Percentiles rank a stretch among this genome's conserved stretches.
Conservation (phyloP, 305 asterid species). For the Plantago rigida region DNA sequence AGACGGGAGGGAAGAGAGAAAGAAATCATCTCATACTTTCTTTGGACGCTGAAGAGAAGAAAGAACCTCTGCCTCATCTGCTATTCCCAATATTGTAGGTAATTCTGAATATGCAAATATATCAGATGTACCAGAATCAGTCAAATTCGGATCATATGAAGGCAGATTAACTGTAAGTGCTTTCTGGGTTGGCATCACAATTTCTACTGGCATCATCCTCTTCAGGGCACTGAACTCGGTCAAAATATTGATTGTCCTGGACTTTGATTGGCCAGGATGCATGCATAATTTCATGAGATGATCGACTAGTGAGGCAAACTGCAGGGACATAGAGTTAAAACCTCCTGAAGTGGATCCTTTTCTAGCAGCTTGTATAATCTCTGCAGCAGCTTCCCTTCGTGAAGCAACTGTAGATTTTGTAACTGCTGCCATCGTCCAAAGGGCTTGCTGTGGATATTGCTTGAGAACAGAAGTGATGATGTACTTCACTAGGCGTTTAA, state of each 20-base stretch:
- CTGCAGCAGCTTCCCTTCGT: constrained; percentile 89
- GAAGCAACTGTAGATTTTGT: constrained; percentile 87
- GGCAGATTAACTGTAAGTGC: constrained; percentile 83
- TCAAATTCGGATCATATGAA: constrained; percentile 40
- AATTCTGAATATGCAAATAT: constrained; percentile 56
- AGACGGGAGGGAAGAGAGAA: constrained; percentile 1
- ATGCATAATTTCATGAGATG: constrained; percentile 80
- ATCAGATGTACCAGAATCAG: constrained; percentile 51
- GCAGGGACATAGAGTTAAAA: constrained; percentile 58
- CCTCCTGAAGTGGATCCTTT: constrained; percentile 59
- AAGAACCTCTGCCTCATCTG: constrained; percentile 94
- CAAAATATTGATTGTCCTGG: constrained; percentile 60
- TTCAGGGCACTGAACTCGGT: constrained; percentile 91
- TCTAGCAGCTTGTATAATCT: constrained; percentile 87
- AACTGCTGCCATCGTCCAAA: constrained; percentile 99
- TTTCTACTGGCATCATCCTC: constrained; percentile 92
- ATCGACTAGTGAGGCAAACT: constrained; percentile 82
- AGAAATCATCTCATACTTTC: constrained; percentile 49
- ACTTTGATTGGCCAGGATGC: constrained; percentile 86
- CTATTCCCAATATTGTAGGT: constrained; percentile 82
- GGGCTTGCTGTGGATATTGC: constrained; percentile 90
- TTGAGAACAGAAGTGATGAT: constrained; percentile 80
- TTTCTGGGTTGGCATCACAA: constrained; percentile 87
- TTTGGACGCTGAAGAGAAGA: constrained; percentile 95
- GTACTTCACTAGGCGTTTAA: constrained; percentile 69